These are phyloP conservation scores for Salix udensis DNA, from an alignment of 345 rosid species.

Conservation along the genomic window DNA sequence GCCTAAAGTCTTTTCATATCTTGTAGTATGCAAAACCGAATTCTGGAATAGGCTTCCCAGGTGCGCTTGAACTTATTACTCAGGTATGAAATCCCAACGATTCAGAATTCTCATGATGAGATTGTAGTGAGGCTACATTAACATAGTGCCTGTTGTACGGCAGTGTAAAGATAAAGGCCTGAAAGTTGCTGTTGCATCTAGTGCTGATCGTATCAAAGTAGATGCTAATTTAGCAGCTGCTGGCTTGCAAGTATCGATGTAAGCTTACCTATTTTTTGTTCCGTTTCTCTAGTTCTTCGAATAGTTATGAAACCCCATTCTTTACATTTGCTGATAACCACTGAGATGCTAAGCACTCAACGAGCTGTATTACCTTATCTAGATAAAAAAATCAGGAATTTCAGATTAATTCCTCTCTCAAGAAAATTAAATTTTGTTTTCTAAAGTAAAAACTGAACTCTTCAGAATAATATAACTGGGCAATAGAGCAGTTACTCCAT, in stretches of 20 bases:
- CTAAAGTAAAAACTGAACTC: no score
- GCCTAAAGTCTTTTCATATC: conserved; percentile 6
- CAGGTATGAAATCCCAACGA: conserved; percentile 41
- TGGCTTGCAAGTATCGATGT: conserved; percentile 65
- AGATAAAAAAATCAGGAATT: neutral
- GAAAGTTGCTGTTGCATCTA: conserved; percentile 93
- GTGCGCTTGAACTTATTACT: conserved; percentile 83
- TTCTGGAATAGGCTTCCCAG: conserved; percentile 92
- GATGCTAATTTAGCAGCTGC: conserved; percentile 95
- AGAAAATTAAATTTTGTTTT: no score
- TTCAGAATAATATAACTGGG: neutral
- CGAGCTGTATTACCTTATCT: neutral
- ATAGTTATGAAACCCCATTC: neutral
- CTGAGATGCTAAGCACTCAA: neutral
- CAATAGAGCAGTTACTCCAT: neutral
- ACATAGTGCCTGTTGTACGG: conserved; percentile 9
- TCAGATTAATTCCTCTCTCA: no score
- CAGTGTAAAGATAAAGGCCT: conserved; percentile 87
- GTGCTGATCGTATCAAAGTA: conserved; percentile 94
- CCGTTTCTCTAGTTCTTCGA: neutral
- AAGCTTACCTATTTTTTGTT: conserved; percentile 22
- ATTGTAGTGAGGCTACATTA: neutral
- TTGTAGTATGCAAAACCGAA: conserved; percentile 86
- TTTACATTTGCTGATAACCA: neutral
- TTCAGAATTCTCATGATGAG: conserved; percentile 2